Evolutionary conservation across 306 rosid species (phyloP).

Genomic region (Pachyrhizus erosus): DNA sequence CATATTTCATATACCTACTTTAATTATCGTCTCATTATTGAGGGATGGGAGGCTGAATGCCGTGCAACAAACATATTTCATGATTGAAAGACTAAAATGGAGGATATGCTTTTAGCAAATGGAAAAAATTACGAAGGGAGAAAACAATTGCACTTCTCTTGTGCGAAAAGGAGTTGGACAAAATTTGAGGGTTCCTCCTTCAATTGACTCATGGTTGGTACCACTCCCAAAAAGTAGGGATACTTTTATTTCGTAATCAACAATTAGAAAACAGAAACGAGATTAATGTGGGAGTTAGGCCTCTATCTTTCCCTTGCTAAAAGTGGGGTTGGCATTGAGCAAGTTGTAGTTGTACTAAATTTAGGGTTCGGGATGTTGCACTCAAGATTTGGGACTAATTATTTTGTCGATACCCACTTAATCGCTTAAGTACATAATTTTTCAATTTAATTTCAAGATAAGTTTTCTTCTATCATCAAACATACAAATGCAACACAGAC

Average conservation of each 20-base stretch:
- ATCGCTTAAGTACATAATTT: constrained; percentile 10
- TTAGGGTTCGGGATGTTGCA: neutral
- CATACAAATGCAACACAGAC: neutral
- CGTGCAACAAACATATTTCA: neutral
- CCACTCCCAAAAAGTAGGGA: constrained; percentile 33
- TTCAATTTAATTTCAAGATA: neutral
- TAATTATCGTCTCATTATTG: neutral
- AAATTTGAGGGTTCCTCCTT: neutral
- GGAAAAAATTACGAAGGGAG: neutral
- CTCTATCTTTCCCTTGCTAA: constrained; percentile 9
- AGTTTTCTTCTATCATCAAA: neutral
- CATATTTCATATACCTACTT: neutral
- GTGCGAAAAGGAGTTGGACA: neutral
- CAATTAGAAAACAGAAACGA: neutral
- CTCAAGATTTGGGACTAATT: neutral
- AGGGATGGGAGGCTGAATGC: neutral
- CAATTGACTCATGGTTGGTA: constrained; percentile 23
- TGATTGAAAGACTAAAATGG: neutral
- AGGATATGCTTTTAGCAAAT: neutral
- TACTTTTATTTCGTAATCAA: constrained; percentile 24
- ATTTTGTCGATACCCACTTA: neutral
- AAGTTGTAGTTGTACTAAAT: too few species aligned
- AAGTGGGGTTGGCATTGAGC: constrained; percentile 38
- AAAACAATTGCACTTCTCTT: neutral
- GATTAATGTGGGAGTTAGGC: constrained; percentile 29